Evolutionary conservation across 768 basidiomycete genomes (phyloP), one percentile per base, ranked within the genome.

Genomic region (Leucogyrophana mollusca): DNA sequence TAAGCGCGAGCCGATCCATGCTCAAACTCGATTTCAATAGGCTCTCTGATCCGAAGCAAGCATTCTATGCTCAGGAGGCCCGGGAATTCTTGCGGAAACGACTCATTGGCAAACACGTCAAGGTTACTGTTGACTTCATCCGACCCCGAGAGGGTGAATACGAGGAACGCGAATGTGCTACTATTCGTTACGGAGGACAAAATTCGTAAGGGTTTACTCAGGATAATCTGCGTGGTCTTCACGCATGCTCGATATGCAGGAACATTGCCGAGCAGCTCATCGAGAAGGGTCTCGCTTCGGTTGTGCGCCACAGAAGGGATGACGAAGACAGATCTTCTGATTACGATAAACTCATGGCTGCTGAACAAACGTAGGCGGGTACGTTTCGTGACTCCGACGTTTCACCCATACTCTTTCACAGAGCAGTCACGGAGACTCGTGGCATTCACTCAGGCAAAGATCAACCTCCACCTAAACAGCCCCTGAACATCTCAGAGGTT

Each of bases 311-410:
- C 68, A 88, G 85, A 59, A 83, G 91, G 17, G 94, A 95, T 55
- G 95, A 98, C 59, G 95, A 98, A 65, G 90, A 94, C 56, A 81
- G 94, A 38, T 94, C 94, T n/a, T 78, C 87, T 5, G 95, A 97
- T 60, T 92, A 93, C 54, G 96, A 99, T 70, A 94, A 92, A 69
- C 73, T 98, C 35, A 93, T 97, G 78, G 83, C 85, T 22, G 96
- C 94, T 7, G 95, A 99, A 65, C 92, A 94, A 71, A 71, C 71
- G 93, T 94, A 56, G 67, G 89, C 74, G 4, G 17, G 11, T 16
- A 20, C 17, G 10, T 16, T 14, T 9, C 39, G 42, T 20, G 20
- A 22, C 14, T 11, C 20, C 43, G 4, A 25, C 16, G 2, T 27
- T 27, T 27, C 44, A 34, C 37, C 33, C 34, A 50, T 56, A 43